Percentiles rank a stretch among this genome's conserved stretches.
phyloP scores from a whole-genome alignment of 768 basidiomycete genomes.

The Termitomyces sp. region DNA sequence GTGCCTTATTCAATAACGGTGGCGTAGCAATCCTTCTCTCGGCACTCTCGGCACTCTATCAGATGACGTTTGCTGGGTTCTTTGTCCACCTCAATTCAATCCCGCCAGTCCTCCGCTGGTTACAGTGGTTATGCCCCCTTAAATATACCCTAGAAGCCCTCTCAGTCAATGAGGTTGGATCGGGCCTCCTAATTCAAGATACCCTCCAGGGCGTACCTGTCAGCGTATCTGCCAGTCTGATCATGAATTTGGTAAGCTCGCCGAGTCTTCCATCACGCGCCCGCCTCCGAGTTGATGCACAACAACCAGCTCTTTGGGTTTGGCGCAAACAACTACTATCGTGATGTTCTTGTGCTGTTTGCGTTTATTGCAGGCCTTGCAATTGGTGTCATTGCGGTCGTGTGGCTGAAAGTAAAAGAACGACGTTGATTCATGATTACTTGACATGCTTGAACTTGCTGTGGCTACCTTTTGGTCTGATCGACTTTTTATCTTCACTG shows the following conservation, averaged over 20 bases:
- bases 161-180: conserved; percentile 86
- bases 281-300: neutral
- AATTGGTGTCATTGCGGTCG: conserved; percentile 61
- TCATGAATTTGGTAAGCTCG: conserved; percentile 72
- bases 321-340: conserved; percentile 72
- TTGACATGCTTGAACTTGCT: neutral
- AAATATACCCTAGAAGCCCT: conserved; percentile 85
- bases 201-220: conserved; percentile 78
- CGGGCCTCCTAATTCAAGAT: conserved; percentile 82
- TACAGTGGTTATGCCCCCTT: conserved; percentile 85
- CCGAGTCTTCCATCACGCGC: too few species aligned
- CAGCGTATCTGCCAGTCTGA: conserved; percentile 70
- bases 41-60: conserved; percentile 67
- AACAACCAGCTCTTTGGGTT: conserved; percentile 77
- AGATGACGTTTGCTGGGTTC: conserved; percentile 89
- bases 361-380: conserved; percentile 83
- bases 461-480: neutral
- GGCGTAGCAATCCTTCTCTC: conserved; percentile 90
- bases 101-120: conserved; percentile 88
- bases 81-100: conserved; percentile 85
- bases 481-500: neutral
- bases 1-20: conserved; percentile 75
- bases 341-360: conserved; percentile 83
- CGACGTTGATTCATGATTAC: conserved; percentile 37
- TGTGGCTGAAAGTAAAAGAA: conserved; percentile 77